These are phyloP conservation scores for Penicillium hesseltinei DNA, from an alignment of 2,329 filamentous ascomycete genomes.

Conservation along the genomic window DNA sequence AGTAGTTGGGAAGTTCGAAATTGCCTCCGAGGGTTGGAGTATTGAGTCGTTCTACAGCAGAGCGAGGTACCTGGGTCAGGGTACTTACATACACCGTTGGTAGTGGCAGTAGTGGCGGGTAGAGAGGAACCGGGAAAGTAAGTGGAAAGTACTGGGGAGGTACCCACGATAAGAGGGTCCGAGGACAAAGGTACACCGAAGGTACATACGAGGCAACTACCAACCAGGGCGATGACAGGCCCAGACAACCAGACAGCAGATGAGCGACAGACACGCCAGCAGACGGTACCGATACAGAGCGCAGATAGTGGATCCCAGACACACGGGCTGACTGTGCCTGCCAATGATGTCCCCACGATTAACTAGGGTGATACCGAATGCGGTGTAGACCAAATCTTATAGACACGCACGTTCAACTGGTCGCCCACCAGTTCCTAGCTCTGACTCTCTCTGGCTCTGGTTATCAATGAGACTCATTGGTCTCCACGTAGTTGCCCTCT, in stretches of 20 bases:
- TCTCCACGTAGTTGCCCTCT: constrained; percentile 11
- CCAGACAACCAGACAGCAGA: constrained; percentile 6
- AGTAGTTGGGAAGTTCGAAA: constrained; percentile 16
- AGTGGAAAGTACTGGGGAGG: constrained; percentile 8
- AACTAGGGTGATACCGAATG: constrained; percentile 20
- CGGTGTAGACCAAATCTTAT: constrained; percentile 22
- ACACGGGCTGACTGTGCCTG: constrained; percentile 2
- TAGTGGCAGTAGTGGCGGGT: constrained; percentile 16
- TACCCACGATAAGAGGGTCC: constrained; percentile 11
- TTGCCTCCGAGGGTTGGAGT: constrained; percentile 19
- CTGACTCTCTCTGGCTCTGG: background rate
- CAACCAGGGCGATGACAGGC: constrained; percentile 4
- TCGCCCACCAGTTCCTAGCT: constrained; percentile 20
- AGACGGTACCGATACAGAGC: constrained; percentile 16
- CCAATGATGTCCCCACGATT: constrained; percentile 9
- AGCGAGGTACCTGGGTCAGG: constrained; percentile 20
- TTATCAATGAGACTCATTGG: constrained; percentile 12
- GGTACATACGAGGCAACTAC: constrained; percentile 6
- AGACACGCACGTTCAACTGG: constrained; percentile 19
- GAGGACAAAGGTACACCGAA: constrained; percentile 9
- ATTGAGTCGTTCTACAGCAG: constrained; percentile 3
- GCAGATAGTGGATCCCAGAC: constrained; percentile 3
- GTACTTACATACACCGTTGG: constrained; percentile 13
- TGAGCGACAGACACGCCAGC: background rate
- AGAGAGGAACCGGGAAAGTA: background rate